phyloP scores from a whole-genome alignment of 2,329 filamentous ascomycete species.

The Colletotrichum musicola region DNA sequence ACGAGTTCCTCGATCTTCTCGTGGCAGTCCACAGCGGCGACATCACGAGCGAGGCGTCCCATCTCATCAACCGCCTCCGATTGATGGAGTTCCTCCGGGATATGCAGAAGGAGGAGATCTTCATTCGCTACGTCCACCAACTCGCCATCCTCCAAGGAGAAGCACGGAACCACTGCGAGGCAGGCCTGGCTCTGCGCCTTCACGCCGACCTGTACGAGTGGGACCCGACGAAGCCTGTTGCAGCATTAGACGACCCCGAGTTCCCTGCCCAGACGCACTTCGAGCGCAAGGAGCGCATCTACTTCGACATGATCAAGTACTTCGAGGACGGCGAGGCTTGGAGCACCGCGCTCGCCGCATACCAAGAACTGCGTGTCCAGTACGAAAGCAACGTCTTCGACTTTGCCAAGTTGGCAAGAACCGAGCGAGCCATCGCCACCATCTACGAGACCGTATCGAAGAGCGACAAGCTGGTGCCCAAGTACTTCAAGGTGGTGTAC shows the following conservation, averaged over 20 bases:
- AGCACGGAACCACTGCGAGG: slow-evolving; percentile 85
- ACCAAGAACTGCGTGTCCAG: slow-evolving; percentile 90
- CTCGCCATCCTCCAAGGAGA: slow-evolving; percentile 82
- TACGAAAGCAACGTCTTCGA: slow-evolving; percentile 93
- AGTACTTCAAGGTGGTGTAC: slow-evolving; percentile 93
- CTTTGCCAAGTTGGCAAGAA: slow-evolving; percentile 89
- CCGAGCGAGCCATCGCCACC: slow-evolving; percentile 89
- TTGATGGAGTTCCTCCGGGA: slow-evolving; percentile 97
- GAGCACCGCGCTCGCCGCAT: slow-evolving; percentile 88
- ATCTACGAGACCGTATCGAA: slow-evolving; percentile 91
- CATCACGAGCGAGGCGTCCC: slow-evolving; percentile 78
- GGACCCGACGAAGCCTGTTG: slow-evolving; percentile 78
- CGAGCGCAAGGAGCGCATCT: slow-evolving; percentile 91
- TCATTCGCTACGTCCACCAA: slow-evolving; percentile 95
- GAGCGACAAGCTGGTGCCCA: slow-evolving; percentile 80
- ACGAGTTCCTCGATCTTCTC: slow-evolving; percentile 91
- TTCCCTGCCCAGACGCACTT: slow-evolving; percentile 89
- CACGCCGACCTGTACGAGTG: slow-evolving; percentile 95
- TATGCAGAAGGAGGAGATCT: slow-evolving; percentile 97
- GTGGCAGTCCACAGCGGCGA: slow-evolving; percentile 89
- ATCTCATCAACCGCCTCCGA: slow-evolving; percentile 88
- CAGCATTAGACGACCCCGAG: slow-evolving; percentile 77
- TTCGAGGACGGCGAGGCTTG: slow-evolving; percentile 96
- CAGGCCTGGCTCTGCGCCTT: slow-evolving; percentile 87
- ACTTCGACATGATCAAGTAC: slow-evolving; percentile 94